phyloP scores from a whole-genome alignment of 495 filamentous ascomycete genomes.

The Hypoxylon crocopeplum region DNA sequence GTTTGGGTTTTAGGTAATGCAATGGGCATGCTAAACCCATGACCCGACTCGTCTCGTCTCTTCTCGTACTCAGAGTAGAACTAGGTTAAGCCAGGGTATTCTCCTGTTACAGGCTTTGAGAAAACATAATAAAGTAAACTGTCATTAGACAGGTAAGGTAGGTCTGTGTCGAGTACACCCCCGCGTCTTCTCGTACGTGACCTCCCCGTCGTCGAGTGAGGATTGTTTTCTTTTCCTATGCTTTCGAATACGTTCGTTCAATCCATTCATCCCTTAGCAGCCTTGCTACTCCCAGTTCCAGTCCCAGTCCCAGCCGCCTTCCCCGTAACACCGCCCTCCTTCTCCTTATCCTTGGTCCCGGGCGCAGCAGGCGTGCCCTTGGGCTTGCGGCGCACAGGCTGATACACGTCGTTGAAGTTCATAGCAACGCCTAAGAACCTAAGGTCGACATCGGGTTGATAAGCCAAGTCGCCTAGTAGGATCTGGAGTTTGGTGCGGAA shows the following conservation, averaged over 20 bases:
- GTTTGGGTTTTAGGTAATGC: no score
- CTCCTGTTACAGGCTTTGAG: no score
- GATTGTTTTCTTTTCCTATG: no score
- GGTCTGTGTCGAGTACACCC: no score
- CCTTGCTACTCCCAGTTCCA: background rate
- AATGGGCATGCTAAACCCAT: no score
- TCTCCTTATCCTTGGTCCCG: background rate
- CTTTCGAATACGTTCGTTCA: background rate
- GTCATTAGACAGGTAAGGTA: no score
- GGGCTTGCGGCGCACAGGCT: slow-evolving; percentile 68
- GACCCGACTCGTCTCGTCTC: no score
- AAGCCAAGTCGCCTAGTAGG: slow-evolving; percentile 85
- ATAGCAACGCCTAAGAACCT: slow-evolving; percentile 93
- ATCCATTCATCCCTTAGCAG: slow-evolving; percentile 6
- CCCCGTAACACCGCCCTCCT: background rate
- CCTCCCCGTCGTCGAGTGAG: no score
- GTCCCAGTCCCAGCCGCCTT: background rate
- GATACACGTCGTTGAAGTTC: slow-evolving; percentile 99
- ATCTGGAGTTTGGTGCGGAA: slow-evolving; percentile 80
- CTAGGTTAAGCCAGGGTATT: no score
- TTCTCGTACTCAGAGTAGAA: no score
- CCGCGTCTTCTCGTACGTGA: no score
- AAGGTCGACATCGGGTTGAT: slow-evolving; percentile 96
- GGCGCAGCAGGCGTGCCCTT: slow-evolving; percentile 36
- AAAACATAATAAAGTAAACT: no score